These are phyloP conservation scores for Pseudophaeomoniella oleicola DNA, from an alignment of 2,329 filamentous ascomycete species.

Conservation along the genomic window DNA sequence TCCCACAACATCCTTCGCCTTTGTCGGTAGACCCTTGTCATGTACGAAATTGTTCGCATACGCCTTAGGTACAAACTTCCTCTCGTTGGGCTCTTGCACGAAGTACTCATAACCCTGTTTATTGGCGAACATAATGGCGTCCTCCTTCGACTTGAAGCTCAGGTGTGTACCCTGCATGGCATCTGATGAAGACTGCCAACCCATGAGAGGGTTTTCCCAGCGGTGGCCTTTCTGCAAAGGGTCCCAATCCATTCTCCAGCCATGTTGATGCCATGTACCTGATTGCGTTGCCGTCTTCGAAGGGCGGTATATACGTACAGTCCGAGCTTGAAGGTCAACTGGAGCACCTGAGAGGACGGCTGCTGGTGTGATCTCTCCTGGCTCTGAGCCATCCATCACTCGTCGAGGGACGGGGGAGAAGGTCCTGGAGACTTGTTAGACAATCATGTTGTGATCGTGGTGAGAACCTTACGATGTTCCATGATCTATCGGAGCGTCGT, in stretches of 20 bases:
- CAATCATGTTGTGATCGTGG: constrained; percentile 1
- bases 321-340: constrained; percentile 81
- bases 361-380: constrained; percentile 58
- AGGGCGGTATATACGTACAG: constrained; percentile 85
- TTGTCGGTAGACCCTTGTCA: constrained; percentile 43
- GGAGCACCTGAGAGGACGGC: constrained; percentile 85
- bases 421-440: constrained; percentile 46
- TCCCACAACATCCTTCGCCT: constrained; percentile 22
- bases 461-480: constrained; percentile 62
- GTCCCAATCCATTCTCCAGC: constrained; percentile 99
- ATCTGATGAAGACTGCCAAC: constrained; percentile 93
- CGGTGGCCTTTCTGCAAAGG: constrained; percentile 79
- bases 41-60: constrained; percentile 96
- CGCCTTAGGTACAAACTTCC: constrained; percentile 76
- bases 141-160: constrained; percentile 84
- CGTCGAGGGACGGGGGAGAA: constrained; percentile 85
- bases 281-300: constrained; percentile 94
- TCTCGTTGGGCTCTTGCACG: constrained; percentile 87
- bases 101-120: constrained; percentile 99
- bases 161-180: constrained; percentile 88
- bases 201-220: constrained; percentile 98
- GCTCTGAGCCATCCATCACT: constrained; percentile 83
- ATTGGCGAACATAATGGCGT: constrained; percentile 86
- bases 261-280: constrained; percentile 65
- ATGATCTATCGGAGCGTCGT: constrained; percentile 67